Evolutionary conservation across 2,329 filamentous ascomycete genomes (phyloP), one percentile per base, ranked within the genome.

Genomic region (Paecilomyces fulvus): DNA sequence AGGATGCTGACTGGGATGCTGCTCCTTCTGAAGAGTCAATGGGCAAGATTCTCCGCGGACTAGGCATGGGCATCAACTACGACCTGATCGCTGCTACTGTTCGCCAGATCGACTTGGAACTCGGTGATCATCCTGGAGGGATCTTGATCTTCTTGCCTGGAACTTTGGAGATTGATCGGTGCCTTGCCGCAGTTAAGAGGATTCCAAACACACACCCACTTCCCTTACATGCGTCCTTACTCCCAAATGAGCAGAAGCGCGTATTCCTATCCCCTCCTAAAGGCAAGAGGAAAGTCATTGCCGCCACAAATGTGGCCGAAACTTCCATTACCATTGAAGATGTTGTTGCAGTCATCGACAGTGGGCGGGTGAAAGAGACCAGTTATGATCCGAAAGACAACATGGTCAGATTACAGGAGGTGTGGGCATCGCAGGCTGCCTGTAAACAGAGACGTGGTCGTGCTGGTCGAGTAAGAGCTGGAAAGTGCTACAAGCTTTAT

Each of bases 251-350:
- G 64, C 94, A 99, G 72, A 87, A 89, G 59, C 83, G 85, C 23
- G 94, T 99, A 0, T 99, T 99, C 69, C 80, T 83, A 28, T 79
- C 80, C 12, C 77, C 94, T 3, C 92, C 92, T 0, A 71, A 76
- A 2, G 91, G 91, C 0, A 92, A 90, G 73, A 83, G 94, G 33
- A 99, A 99, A 73, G 84, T 99, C 11, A 89, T 99, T 31, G 89
- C 92, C 6, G 90, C 94, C 0, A 99, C 94, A 49, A 99, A 99
- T 66, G 92, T 99, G 2, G 94, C 94, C 1, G 94, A 99, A 71
- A 99, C 94, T 0, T 97, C 94, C 1, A 97, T 99, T 70, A 99
- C 94, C 0, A 99, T 99, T 58, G 92, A 96, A 68, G 94, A 99
- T 68, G 89, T 99, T 54, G 89, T 97, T 2, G 92, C 90, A 1